Evolutionary conservation across 305 asterid genomes (phyloP), one percentile per base, ranked within the genome.

Genomic region (Solanum hybrid): DNA sequence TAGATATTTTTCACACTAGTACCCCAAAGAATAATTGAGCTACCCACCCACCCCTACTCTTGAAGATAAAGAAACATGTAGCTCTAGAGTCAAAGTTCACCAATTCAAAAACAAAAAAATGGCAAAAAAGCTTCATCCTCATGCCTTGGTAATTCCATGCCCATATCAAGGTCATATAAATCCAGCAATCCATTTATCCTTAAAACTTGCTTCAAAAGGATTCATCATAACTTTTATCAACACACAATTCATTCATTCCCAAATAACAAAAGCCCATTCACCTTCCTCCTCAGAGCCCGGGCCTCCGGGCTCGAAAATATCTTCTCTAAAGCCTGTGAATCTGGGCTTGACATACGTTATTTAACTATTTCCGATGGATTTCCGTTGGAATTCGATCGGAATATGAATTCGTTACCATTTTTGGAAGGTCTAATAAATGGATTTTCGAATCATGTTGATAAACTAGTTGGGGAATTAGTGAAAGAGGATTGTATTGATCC

Each of bases 91-190:
- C 76, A 71, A 71, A 71, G 20, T 26, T 71, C 20, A 71, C 0
- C 77, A 24, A n/a, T 10, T 10, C 7, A 11, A 86, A 17, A n/a
- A 14, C 51, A 2, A 88, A 69, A 66, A 92, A 94, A 76, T 69
- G 32, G 81, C 36, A 31, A 91, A 90, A 40, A 89, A 87, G 5
- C 3, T 92, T 88, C 96, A 93, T 71, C 94, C 92, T 88, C 96
- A 94, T 60, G 96, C 95, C 38, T 56, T 94, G 51, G 91, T 93
- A 95, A 72, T 94, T 82, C 95, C 96, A 94, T 51, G 95, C 92
- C 56, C 96, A 92, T 93, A 86, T 92, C 90, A 94, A 91, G 86
- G 34, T 87, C 96, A 95, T 12, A 91, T 93, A 91, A 80, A 80
- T 5, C 86, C 64, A 37, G 7, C 86, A 80, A 94, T 94, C 1